These are phyloP conservation scores for Trichocladium uniseriatum DNA, from an alignment of 495 filamentous ascomycete genomes.

Conservation along the genomic window DNA sequence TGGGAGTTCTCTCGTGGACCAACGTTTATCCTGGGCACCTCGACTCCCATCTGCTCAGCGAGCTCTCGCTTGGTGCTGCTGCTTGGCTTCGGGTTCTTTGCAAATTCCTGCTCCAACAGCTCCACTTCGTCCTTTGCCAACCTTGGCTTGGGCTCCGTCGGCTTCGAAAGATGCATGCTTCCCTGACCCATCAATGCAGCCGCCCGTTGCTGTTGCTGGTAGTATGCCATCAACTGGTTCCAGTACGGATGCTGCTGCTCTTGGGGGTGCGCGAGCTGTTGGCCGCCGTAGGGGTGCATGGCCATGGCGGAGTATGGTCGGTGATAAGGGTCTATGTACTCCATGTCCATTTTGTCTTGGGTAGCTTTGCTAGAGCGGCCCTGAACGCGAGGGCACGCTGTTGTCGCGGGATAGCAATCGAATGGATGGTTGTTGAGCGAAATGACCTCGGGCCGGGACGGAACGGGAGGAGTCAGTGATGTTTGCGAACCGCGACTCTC, in stretches of 20 bases:
- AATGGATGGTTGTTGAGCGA: background rate
- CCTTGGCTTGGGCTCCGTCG: slow-evolving; percentile 52
- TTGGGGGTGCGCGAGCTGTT: slow-evolving; percentile 16
- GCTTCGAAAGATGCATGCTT: slow-evolving; percentile 24
- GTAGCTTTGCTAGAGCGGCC: background rate
- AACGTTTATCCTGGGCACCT: slow-evolving; percentile 69
- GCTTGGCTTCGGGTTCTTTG: slow-evolving; percentile 67
- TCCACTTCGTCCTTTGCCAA: slow-evolving; percentile 78
- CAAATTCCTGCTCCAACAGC: slow-evolving; percentile 63
- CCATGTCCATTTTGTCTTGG: slow-evolving; percentile 21
- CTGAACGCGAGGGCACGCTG: background rate
- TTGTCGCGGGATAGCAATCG: background rate
- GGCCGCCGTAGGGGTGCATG: slow-evolving; percentile 14
- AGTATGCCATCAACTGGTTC: slow-evolving; percentile 23
- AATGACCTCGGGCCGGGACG: background rate
- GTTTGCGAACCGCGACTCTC: no score
- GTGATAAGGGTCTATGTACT: slow-evolving; percentile 23
- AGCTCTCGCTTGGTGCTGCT: slow-evolving; percentile 67
- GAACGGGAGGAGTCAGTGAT: no score
- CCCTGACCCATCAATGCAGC: slow-evolving; percentile 27
- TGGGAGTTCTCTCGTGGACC: slow-evolving; percentile 23
- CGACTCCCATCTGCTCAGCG: slow-evolving; percentile 61
- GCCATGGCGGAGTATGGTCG: slow-evolving; percentile 16
- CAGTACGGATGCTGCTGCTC: slow-evolving; percentile 19
- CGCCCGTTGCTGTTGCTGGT: slow-evolving; percentile 25